These are phyloP conservation scores for Aureobasidium pullulans DNA, from an alignment of 2,329 filamentous ascomycete species.

Conservation along the genomic window DNA sequence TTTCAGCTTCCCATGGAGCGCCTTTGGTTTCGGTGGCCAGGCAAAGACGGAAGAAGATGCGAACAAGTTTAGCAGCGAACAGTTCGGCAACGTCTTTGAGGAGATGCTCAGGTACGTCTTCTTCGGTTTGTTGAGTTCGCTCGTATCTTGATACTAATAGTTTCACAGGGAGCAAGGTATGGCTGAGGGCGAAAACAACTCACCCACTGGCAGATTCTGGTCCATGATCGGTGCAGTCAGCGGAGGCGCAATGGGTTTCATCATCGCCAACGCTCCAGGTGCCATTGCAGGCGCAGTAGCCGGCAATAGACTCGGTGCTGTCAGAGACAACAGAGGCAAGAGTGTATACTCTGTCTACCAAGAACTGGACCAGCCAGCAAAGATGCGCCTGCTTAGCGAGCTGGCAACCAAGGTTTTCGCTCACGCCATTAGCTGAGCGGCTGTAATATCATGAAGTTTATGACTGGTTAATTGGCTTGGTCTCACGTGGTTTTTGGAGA, in stretches of 20 bases:
- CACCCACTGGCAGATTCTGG: conserved; percentile 73
- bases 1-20: conserved; percentile 59
- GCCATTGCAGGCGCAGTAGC: conserved; percentile 84
- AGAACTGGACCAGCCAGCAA: conserved; percentile 76
- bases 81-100: conserved; percentile 67
- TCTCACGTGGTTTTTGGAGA: background rate
- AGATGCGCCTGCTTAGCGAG: conserved; percentile 72
- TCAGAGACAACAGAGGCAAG: conserved; percentile 86
- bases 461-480: background rate
- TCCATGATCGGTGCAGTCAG: conserved; percentile 74
- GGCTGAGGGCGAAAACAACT: conserved; percentile 58
- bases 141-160: background rate
- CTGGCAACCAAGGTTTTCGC: conserved; percentile 82
- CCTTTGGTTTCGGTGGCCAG: conserved; percentile 51
- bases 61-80: conserved; percentile 56
- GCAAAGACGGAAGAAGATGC: conserved; percentile 38
- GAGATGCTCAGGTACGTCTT: conserved; percentile 38
- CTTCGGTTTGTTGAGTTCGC: background rate
- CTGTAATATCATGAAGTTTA: conserved; percentile 14
- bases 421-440: conserved; percentile 54
- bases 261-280: conserved; percentile 86
- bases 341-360: conserved; percentile 90
- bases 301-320: conserved; percentile 82
- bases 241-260: conserved; percentile 88
- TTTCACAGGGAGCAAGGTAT: conserved; percentile 46